phyloP scores from a whole-genome alignment of 2,329 filamentous ascomycete genomes.

The Fusarium redolens region DNA sequence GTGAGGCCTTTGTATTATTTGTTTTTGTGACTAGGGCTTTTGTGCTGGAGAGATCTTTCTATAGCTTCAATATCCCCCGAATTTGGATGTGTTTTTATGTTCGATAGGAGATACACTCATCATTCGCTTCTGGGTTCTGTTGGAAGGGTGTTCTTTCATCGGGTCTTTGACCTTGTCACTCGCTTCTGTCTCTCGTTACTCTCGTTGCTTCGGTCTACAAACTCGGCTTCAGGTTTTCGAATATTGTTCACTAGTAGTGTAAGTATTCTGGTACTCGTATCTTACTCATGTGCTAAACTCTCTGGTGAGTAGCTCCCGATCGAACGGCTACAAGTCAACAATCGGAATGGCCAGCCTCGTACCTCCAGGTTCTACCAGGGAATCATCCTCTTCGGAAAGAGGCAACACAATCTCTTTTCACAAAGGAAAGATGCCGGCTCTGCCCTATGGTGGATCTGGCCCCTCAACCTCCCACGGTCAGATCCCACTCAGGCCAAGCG shows the following conservation, averaged over 20 bases:
- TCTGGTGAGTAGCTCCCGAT: neutral
- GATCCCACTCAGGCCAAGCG: conserved; percentile 23
- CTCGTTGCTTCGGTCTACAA: neutral
- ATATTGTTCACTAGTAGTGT: rapidly evolving
- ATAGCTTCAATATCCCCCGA: conserved; percentile 43
- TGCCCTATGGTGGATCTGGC: neutral
- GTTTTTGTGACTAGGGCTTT: neutral
- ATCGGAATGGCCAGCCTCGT: conserved; percentile 17
- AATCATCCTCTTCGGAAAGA: conserved; percentile 31
- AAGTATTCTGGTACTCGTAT: neutral
- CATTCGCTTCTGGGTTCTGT: conserved; percentile 28
- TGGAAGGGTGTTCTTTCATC: conserved; percentile 5
- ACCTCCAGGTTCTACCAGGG: conserved; percentile 17
- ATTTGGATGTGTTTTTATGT: neutral
- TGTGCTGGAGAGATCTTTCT: conserved; percentile 24
- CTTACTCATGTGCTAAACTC: neutral
- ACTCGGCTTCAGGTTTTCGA: rapidly evolving
- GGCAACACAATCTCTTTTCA: conserved; percentile 5
- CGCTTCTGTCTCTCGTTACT: conserved; percentile 17
- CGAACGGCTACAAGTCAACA: neutral
- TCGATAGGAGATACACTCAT: conserved; percentile 8
- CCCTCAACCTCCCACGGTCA: conserved; percentile 27
- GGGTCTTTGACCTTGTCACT: conserved; percentile 28
- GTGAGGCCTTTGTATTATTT: conserved; percentile 22
- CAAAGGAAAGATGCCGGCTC: conserved; percentile 7